phyloP scores from a whole-genome alignment of 2,329 filamentous ascomycete species.

The Akanthomyces dipterigenus region DNA sequence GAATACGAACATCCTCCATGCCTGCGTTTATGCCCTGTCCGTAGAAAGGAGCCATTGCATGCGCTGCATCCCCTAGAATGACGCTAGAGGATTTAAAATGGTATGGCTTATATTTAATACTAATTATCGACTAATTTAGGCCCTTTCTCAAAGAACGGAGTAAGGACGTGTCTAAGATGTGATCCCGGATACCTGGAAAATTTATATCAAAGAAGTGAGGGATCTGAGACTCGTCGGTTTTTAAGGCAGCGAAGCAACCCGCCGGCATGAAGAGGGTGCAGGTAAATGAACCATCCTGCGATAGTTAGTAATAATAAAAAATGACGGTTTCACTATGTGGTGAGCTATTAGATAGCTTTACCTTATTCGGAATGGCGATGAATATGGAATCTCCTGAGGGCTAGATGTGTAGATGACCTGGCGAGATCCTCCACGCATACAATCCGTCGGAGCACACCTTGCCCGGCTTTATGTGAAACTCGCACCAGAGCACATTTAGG shows the following conservation, averaged over 20 bases:
- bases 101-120: slow-evolving; percentile 88
- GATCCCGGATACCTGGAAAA: slow-evolving; percentile 76
- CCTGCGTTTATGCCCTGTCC: slow-evolving; percentile 97
- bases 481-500: slow-evolving; percentile 95
- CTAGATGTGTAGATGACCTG: slow-evolving; percentile 96
- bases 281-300: slow-evolving; percentile 80
- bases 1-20: slow-evolving; percentile 83
- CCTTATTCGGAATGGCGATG: slow-evolving; percentile 78
- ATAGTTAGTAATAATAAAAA: neutral
- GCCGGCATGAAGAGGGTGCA: slow-evolving; percentile 87
- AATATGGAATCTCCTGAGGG: slow-evolving; percentile 94
- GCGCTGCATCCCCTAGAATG: slow-evolving; percentile 87
- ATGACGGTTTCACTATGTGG: neutral
- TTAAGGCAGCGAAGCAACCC: slow-evolving; percentile 59
- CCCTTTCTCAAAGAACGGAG: slow-evolving; percentile 70
- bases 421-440: slow-evolving; percentile 67
- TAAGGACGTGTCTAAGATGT: slow-evolving; percentile 63
- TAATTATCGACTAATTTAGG: slow-evolving; percentile 87
- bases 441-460: slow-evolving; percentile 21
- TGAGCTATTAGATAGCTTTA: slow-evolving; percentile 21
- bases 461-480: slow-evolving; percentile 70
- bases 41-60: slow-evolving; percentile 98
- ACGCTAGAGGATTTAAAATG: slow-evolving; percentile 72
- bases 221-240: slow-evolving; percentile 52
- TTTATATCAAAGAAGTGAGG: slow-evolving; percentile 70